Evolutionary conservation across 2,329 filamentous ascomycete genomes (phyloP), one percentile per base, ranked within the genome.

Genomic region (Neofusicoccum laricinum): DNA sequence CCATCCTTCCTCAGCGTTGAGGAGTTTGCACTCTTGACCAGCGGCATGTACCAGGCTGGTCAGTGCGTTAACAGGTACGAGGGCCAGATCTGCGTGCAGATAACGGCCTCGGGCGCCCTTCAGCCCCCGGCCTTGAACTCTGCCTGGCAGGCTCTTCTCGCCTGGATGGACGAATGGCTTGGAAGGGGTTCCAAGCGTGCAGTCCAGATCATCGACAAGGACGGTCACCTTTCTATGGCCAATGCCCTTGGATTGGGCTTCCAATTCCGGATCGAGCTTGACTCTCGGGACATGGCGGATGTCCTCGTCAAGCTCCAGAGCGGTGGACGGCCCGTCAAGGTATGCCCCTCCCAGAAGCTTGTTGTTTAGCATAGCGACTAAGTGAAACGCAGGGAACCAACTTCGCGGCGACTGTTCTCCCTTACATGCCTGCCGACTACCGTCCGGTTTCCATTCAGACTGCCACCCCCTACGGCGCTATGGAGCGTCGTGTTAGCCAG

Each of bases 191-290:
- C 67, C 63, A 63, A 36, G 4, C 64, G 19, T 2, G 68, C 72
- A n/a, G 59, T 72, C 30, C 7, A 40, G 30, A 19, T 11, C 17
- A 8, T 43, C 3, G 40, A 10, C 2, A 17, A 51, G 8, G 32
- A 12, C 8, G 17, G 32, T 43, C 43, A 12, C 25, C 25, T 30
- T 1, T 4, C 25, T 1, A 30, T 30, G 25, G 25, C 69, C 72
- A 38, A 64, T 68, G 45, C 67, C 1, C 45, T 69, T 3, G 63
- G 69, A 4, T 36, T 40, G 30, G 68, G 65, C 1, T 64, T 71
- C 12, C 49, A 66, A 25, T 75, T 70, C 65, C 74, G 73, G 40
- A 64, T 76, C 38, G 75, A 76, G 68, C 74, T 72, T 55, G 66
- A 69, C 38, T 74, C 72, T 0, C 64, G 72, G n/a, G 17, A 4